phyloP scores from a whole-genome alignment of 106 monocot genomes.

The Iris macrosiphon region DNA sequence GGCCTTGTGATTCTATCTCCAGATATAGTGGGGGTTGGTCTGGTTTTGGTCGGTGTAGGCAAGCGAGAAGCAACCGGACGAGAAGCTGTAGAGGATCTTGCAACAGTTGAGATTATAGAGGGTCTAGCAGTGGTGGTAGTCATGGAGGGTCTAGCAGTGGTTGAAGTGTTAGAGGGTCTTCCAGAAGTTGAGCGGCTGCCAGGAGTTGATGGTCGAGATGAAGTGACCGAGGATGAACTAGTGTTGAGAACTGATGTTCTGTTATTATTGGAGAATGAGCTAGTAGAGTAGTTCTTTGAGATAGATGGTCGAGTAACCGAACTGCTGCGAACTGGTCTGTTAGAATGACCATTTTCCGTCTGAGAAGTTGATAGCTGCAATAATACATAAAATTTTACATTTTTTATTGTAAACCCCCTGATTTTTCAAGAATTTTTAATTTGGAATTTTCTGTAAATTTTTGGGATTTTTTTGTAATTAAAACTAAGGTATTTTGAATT shows the following conservation, averaged over 20 bases:
- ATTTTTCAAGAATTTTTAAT: no score
- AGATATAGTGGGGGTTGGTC: slow-evolving; percentile 21
- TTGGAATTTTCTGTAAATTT: no score
- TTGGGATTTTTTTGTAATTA: no score
- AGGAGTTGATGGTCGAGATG: slow-evolving; percentile 81
- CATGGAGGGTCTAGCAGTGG: slow-evolving; percentile 1
- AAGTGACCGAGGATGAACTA: slow-evolving; percentile 54
- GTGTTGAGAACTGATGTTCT: slow-evolving; percentile 55
- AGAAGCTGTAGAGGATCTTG: slow-evolving; percentile 28
- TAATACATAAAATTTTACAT: no score
- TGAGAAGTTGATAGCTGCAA: slow-evolving; percentile 43
- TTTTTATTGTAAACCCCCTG: no score
- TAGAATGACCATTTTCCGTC: slow-evolving; percentile 30
- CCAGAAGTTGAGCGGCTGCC: slow-evolving; percentile 28
- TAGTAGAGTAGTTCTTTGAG: slow-evolving; percentile 16
- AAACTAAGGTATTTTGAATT: no score
- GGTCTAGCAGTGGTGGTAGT: background rate
- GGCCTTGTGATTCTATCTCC: slow-evolving; percentile 7
- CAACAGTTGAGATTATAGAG: slow-evolving; percentile 20
- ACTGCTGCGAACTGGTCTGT: slow-evolving; percentile 48
- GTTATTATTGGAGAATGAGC: slow-evolving; percentile 34
- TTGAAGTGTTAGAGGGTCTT: slow-evolving; percentile 28
- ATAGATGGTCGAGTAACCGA: slow-evolving; percentile 51
- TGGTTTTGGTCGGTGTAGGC: slow-evolving; percentile 54
- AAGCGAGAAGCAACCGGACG: slow-evolving; percentile 14